Conservation (phyloP, 2,329 filamentous ascomycete species). For the Cadophora luteo-olivacea region DNA sequence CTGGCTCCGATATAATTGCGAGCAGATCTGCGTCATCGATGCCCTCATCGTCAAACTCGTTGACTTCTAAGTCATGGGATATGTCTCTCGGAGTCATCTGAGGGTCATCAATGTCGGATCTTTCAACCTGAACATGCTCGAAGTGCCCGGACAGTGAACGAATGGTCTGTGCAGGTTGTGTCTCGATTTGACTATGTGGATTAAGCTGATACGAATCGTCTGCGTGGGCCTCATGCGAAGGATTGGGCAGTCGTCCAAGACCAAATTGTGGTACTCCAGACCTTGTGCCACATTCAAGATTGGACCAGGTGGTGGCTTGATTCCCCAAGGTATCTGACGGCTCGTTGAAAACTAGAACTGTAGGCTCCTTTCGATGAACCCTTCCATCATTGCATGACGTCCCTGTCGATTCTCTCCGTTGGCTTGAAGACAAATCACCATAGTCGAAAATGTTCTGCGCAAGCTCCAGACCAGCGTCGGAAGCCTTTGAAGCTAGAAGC, state of each 20-base stretch:
- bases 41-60: slow-evolving; percentile 37
- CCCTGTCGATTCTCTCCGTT: not conserved
- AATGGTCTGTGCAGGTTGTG: not conserved
- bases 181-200: not conserved
- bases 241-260: not conserved
- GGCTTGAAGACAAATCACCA: slow-evolving; percentile 24
- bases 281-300: not conserved
- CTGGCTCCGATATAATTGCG: slow-evolving; percentile 25
- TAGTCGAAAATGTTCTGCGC: slow-evolving; percentile 3
- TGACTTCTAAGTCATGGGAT: slow-evolving; percentile 19
- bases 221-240: not conserved
- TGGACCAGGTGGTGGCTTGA: too few species aligned
- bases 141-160: not conserved
- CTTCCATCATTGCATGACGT: not conserved
- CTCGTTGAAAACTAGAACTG: not conserved
- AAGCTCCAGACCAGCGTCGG: not conserved
- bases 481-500: not conserved
- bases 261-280: not conserved
- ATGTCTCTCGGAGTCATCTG: not conserved
- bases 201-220: not conserved
- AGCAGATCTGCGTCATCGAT: slow-evolving; percentile 40
- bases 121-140: slow-evolving; percentile 21
- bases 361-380: not conserved
- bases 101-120: slow-evolving; percentile 22
- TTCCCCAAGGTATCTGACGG: too few species aligned